Evolutionary conservation across 148 eudicot species (phyloP), one percentile per base, ranked within the genome.

Genomic region (Dianthus caryophyllus): DNA sequence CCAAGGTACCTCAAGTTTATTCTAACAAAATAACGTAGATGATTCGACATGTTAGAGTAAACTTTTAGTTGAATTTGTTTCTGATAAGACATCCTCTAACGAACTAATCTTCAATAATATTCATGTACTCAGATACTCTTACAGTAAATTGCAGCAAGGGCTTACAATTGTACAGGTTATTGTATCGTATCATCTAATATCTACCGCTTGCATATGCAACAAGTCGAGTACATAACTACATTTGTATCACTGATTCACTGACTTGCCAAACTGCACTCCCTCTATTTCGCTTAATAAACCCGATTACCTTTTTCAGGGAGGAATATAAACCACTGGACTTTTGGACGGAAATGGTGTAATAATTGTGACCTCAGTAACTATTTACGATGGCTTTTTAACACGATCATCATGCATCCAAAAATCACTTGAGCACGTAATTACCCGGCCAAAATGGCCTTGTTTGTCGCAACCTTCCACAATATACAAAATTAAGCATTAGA

Each of bases 211-310:
- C n/a, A 17, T 15, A 17, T 38, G 4, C 48, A 26, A 39, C 2
- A 39, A 8, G n/a, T 61, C n/a, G 21, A 61, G 15, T n/a, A n/a
- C n/a, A n/a, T n/a, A n/a, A n/a, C 39, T 47, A 2, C 44, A 47
- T 31, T 25, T 41, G n/a, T 39, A 43, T 24, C 66, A 41, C 51
- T 12, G 49, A 62, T 14, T 43, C 51, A 62, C 66, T 0, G 66
- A 62, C 12, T 43, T 33, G 38, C 38, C 38, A 33, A 33, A 57
- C 21, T 57, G 11, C 31, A 24, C 47, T 33, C 2, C 38, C 38
- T 33, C 38, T 7, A 7, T 33, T 33, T 33, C 7, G 38, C 38
- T 33, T 33, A 2, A 33, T 33, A 33, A 33, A 3, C 38, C 38
- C 38, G 38, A 33, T 33, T 33, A 7, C 38, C 38, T 33, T 33